phyloP scores from a whole-genome alignment of 345 rosid genomes.

The Draba incana region DNA sequence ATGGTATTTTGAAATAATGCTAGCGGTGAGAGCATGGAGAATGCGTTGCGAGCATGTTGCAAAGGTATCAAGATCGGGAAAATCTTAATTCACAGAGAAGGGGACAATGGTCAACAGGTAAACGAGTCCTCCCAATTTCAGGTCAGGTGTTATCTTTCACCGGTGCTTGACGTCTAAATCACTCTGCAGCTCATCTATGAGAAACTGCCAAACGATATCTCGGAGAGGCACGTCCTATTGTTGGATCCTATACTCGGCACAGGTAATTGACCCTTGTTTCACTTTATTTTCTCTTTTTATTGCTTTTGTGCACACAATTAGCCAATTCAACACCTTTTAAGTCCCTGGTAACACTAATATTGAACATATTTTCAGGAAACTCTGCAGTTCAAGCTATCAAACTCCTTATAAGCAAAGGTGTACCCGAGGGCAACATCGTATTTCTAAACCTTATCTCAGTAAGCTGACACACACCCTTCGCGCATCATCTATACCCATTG shows the following conservation, averaged over 20 bases:
- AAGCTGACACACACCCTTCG: conserved; percentile 42
- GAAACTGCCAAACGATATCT: conserved; percentile 87
- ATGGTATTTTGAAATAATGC: conserved; percentile 15
- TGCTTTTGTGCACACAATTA: conserved; percentile 3
- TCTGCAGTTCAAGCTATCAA: conserved; percentile 96
- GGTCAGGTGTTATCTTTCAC: neutral
- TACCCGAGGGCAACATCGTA: conserved; percentile 87
- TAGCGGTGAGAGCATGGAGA: conserved; percentile 99
- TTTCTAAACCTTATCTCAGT: conserved; percentile 95
- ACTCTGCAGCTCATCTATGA: conserved; percentile 81
- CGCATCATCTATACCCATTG: neutral
- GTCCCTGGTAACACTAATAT: conserved; percentile 7
- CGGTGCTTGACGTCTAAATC: conserved; percentile 25
- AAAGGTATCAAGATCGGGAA: conserved; percentile 98
- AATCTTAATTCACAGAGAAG: conserved; percentile 96
- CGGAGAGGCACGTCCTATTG: conserved; percentile 85
- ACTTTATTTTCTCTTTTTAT: neutral
- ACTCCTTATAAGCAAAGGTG: conserved; percentile 83
- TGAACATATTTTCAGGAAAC: conserved; percentile 59
- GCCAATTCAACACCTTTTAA: conserved; percentile 8
- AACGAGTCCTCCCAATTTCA: conserved; percentile 17
- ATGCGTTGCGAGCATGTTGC: conserved; percentile 97
- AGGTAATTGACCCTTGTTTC: conserved; percentile 49
- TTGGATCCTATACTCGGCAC: conserved; percentile 98
- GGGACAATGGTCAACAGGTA: conserved; percentile 97